Evolutionary conservation across 2,329 filamentous ascomycete genomes (phyloP).

Genomic region (Fusarium dlaminii): DNA sequence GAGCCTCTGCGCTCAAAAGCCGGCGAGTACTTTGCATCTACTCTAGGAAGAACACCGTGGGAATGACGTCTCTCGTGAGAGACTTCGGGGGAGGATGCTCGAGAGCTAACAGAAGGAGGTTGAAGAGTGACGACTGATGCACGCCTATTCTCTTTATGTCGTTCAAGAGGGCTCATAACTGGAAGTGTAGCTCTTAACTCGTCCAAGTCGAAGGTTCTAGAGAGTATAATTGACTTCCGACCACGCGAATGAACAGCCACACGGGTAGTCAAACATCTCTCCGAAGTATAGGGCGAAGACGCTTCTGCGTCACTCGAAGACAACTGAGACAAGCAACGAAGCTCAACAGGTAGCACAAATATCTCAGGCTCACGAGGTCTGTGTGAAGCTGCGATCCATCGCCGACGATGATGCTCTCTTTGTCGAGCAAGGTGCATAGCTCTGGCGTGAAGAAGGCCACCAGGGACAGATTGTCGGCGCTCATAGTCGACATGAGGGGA

Average conservation of each 20-base stretch:
- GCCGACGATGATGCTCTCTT: slow-evolving; percentile 35
- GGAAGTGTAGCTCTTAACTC: slow-evolving; percentile 59
- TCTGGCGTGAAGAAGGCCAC: slow-evolving; percentile 19
- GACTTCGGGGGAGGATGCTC: slow-evolving; percentile 9
- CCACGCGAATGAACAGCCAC: slow-evolving; percentile 47
- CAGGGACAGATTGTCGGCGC: slow-evolving; percentile 37
- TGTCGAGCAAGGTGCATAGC: slow-evolving; percentile 39
- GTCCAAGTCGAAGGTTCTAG: slow-evolving; percentile 61
- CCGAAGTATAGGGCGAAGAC: slow-evolving; percentile 23
- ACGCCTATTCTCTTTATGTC: slow-evolving; percentile 4
- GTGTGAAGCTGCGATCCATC: slow-evolving; percentile 27
- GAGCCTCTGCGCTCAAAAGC: slow-evolving; percentile 15
- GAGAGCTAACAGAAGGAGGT: not conserved
- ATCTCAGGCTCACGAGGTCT: slow-evolving; percentile 32
- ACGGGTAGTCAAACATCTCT: slow-evolving; percentile 39
- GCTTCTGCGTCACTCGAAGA: slow-evolving; percentile 10
- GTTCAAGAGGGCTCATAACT: slow-evolving; percentile 40
- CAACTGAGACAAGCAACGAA: slow-evolving; percentile 32
- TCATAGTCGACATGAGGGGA: not conserved
- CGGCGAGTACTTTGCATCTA: not conserved
- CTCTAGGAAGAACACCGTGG: not conserved
- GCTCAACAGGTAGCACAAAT: slow-evolving; percentile 41
- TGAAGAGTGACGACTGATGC: slow-evolving; percentile 28
- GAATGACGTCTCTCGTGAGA: slow-evolving; percentile 27
- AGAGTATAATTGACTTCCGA: slow-evolving; percentile 58